Conservation (phyloP, 1,284 basidiomycete genomes). For the Lentinula novae-zelandiae region DNA sequence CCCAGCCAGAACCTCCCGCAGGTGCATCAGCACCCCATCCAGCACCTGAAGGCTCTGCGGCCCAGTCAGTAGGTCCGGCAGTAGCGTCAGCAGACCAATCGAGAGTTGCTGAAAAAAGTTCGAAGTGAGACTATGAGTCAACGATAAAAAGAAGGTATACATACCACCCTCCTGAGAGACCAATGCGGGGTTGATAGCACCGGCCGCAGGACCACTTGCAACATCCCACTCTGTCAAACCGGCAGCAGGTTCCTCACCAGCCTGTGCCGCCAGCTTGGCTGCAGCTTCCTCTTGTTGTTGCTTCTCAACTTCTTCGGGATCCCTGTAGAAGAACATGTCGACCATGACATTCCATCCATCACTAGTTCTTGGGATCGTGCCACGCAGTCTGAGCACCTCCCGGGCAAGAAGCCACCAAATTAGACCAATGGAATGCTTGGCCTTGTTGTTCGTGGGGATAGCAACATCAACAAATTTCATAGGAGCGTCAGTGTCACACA, state of each 20-base stretch:
- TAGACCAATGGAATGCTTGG: constrained; percentile 94
- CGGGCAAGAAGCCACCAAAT: constrained; percentile 99
- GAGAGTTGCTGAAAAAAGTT: constrained; percentile 52
- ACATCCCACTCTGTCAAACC: constrained; percentile 76
- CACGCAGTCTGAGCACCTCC: constrained; percentile 94
- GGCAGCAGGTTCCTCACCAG: constrained; percentile 53
- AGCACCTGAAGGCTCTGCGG: constrained; percentile 66
- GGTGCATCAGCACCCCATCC: constrained; percentile 58
- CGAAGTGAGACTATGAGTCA: neutral
- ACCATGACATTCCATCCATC: constrained; percentile 98
- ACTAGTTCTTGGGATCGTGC: constrained; percentile 83
- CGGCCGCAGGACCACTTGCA: constrained; percentile 59
- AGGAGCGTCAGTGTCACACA: constrained; percentile 97
- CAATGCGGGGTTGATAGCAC: constrained; percentile 76
- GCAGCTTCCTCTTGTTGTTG: constrained; percentile 92
- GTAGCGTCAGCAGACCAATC: constrained; percentile 81
- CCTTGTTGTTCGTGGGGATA: constrained; percentile 99
- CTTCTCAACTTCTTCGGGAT: constrained; percentile 98
- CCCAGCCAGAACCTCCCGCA: constrained; percentile 51
- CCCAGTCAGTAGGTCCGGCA: constrained; percentile 71
- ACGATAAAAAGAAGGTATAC: constrained; percentile 17
- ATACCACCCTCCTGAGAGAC: constrained; percentile 61
- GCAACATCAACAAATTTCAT: constrained; percentile 97
- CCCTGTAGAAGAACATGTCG: constrained; percentile 99
- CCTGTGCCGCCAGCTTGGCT: constrained; percentile 67